Evolutionary conservation across 1,284 basidiomycete species (phyloP).

Genomic region (Ceratobasidium sp.): DNA sequence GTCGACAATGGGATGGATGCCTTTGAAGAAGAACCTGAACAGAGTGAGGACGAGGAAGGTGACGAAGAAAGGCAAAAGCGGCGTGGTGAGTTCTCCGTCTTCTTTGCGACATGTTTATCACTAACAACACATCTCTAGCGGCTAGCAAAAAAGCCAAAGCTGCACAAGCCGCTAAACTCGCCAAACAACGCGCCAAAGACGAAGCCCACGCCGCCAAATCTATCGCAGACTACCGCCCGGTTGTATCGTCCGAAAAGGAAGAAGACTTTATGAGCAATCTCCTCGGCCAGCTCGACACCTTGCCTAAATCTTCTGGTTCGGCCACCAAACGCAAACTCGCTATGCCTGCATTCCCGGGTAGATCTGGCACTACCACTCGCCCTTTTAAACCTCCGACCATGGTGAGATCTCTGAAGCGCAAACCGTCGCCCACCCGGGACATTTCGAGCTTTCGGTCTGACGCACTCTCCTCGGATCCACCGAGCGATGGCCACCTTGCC

Average conservation of each 20-base stretch:
- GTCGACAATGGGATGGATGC: constrained; percentile 97
- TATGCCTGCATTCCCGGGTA: constrained; percentile 61
- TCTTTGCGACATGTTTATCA: not conserved
- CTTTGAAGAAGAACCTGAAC: constrained; percentile 69
- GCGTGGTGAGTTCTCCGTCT: constrained; percentile 28
- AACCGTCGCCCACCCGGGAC: constrained; percentile 36
- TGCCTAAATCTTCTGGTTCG: constrained; percentile 54
- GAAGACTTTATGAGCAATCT: constrained; percentile 86
- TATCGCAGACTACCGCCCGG: constrained; percentile 80
- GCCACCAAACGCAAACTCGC: constrained; percentile 74
- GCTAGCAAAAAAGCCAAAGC: constrained; percentile 49
- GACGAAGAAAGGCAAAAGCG: constrained; percentile 56
- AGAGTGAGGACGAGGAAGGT: constrained; percentile 55
- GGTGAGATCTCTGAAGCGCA: constrained; percentile 47
- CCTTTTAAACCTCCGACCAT: constrained; percentile 50
- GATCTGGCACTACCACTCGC: constrained; percentile 51
- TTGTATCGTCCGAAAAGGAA: constrained; percentile 79
- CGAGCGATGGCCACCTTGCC: constrained; percentile 50
- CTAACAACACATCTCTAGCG: constrained; percentile 3
- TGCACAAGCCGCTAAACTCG: constrained; percentile 47
- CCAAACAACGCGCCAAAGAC: constrained; percentile 58
- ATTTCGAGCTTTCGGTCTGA: constrained; percentile 17
- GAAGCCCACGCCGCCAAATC: constrained; percentile 60
- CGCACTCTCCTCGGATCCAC: constrained; percentile 25
- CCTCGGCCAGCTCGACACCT: constrained; percentile 71